These are phyloP conservation scores for Plantago lanceolata DNA, from an alignment of 305 asterid species.

Conservation along the genomic window DNA sequence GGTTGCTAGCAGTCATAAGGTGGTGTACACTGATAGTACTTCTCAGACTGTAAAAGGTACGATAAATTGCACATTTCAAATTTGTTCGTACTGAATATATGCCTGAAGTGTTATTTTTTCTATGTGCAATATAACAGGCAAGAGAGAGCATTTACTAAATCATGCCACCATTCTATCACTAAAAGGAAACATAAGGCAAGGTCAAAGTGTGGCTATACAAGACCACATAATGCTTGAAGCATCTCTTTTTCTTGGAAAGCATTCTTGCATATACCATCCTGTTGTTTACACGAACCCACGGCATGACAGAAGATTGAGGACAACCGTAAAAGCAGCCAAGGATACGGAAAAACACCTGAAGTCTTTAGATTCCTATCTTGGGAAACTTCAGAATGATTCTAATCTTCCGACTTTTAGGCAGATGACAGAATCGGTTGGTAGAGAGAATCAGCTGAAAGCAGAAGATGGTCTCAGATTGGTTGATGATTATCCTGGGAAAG, in stretches of 20 bases:
- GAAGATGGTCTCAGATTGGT: slow-evolving; percentile 38
- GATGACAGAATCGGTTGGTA: slow-evolving; percentile 23
- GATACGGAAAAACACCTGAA: slow-evolving; percentile 52
- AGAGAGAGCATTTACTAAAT: slow-evolving; percentile 26
- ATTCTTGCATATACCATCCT: slow-evolving; percentile 10
- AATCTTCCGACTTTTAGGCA: slow-evolving; percentile 24
- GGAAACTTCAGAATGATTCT: slow-evolving; percentile 36
- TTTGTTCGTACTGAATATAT: slow-evolving; percentile 1
- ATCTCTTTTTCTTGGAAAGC: slow-evolving; percentile 20
- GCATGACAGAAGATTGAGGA: slow-evolving; percentile 29
- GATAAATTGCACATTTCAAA: neutral
- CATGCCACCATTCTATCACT: slow-evolving; percentile 20
- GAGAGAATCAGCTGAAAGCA: slow-evolving; percentile 27
- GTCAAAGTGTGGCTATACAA: slow-evolving; percentile 20
- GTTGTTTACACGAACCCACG: slow-evolving; percentile 23
- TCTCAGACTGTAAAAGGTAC: slow-evolving; percentile 28
- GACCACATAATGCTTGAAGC: slow-evolving; percentile 19
- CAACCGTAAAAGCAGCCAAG: slow-evolving; percentile 30
- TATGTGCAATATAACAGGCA: slow-evolving; percentile 25
- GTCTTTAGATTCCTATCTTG: slow-evolving; percentile 56
- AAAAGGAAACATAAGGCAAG: slow-evolving; percentile 24
- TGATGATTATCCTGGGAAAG: slow-evolving; percentile 41
- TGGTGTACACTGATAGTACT: slow-evolving; percentile 25
- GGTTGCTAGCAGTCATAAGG: slow-evolving; percentile 33
- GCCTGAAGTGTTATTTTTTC: neutral